phyloP scores from a whole-genome alignment of 305 asterid genomes.

The Caryopteris hybrid region DNA sequence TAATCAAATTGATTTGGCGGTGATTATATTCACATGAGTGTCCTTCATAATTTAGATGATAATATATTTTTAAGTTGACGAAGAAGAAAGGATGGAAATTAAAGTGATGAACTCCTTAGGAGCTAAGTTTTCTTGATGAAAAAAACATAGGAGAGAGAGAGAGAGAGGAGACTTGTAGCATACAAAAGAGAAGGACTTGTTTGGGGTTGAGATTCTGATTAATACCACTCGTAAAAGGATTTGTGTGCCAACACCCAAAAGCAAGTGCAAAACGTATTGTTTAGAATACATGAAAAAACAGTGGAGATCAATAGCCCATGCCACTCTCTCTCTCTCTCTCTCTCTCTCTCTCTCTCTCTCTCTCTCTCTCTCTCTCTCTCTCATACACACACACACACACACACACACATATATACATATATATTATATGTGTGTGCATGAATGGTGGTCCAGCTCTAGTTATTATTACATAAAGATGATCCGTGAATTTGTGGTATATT shows the following conservation, averaged over 20 bases:
- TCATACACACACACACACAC: too few species aligned
- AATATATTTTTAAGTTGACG: too few species aligned
- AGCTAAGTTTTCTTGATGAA: constrained; percentile 29
- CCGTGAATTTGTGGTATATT: constrained; percentile 30
- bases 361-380: too few species aligned
- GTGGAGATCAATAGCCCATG: constrained; percentile 27
- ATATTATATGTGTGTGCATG: background rate
- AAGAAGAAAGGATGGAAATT: background rate
- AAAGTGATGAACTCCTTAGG: constrained; percentile 35
- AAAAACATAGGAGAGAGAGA: background rate
- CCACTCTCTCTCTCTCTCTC: too few species aligned
- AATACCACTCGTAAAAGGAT: constrained; percentile 32
- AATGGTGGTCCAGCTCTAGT: constrained; percentile 22
- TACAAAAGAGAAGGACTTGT: constrained; percentile 34
- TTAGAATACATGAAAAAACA: constrained; percentile 4
- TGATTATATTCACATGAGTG: constrained; percentile 12
- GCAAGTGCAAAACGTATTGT: constrained; percentile 22
- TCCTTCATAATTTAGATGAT: too few species aligned
- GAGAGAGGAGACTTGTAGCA: constrained; percentile 26
- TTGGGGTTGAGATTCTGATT: constrained; percentile 47
- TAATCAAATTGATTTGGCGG: constrained; percentile 10
- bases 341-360: too few species aligned
- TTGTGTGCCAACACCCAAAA: constrained; percentile 27
- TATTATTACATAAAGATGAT: constrained; percentile 15
- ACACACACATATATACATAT: too few species aligned